phyloP scores from a whole-genome alignment of 495 filamentous ascomycete genomes.

The Durotheca rogersii region DNA sequence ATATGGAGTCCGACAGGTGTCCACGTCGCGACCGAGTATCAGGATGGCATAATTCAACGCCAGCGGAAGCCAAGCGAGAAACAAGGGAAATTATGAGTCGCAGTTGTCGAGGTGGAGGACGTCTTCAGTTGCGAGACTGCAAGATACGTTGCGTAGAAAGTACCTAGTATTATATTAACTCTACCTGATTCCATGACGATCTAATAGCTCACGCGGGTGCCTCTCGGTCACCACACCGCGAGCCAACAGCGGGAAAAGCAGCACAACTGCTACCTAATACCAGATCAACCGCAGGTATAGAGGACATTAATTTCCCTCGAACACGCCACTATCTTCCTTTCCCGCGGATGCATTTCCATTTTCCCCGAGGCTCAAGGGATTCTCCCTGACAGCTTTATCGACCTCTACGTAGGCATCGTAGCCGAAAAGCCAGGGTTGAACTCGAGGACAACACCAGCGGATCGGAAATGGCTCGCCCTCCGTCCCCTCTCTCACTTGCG shows the following conservation, averaged over 20 bases:
- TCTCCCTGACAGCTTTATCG: conserved; percentile 39
- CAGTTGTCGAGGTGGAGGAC: not conserved
- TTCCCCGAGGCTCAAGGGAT: conserved; percentile 7
- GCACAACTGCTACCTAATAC: not conserved
- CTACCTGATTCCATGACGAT: too few species aligned
- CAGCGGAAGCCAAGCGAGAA: conserved; percentile 21
- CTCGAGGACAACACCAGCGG: conserved; percentile 54
- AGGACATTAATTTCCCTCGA: not conserved
- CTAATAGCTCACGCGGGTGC: too few species aligned
- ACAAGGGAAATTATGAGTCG: conserved; percentile 16
- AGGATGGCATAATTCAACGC: conserved; percentile 55
- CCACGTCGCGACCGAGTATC: conserved; percentile 63
- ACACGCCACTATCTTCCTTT: not conserved
- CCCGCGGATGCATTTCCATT: not conserved
- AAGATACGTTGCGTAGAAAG: too few species aligned
- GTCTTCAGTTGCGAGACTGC: too few species aligned
- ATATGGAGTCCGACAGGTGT: conserved; percentile 63
- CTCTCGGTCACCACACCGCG: too few species aligned
- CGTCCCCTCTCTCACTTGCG: conserved; percentile 40
- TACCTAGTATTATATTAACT: too few species aligned
- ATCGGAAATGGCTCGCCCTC: conserved; percentile 50
- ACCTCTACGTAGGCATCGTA: conserved; percentile 56
- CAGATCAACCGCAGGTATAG: not conserved
- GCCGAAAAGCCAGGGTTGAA: conserved; percentile 55
- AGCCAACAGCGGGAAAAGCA: too few species aligned